Percentiles rank a stretch among this genome's conserved stretches.
These are phyloP conservation scores for Thelonectria olida DNA, from an alignment of 2,329 filamentous ascomycete genomes.

Conservation along the genomic window DNA sequence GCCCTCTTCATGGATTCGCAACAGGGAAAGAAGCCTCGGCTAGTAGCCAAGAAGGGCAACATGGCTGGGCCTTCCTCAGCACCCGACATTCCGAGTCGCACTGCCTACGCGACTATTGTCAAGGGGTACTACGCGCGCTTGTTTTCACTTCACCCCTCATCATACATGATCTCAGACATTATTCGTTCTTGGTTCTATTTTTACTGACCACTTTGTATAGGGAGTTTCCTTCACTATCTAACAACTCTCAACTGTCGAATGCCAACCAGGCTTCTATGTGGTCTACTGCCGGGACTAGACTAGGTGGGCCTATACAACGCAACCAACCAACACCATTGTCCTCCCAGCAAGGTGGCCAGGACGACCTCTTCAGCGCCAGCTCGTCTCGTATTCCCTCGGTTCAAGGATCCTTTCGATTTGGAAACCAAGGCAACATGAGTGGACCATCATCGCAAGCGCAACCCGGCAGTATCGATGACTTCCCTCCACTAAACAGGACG, in stretches of 20 bases:
- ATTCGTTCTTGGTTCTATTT: background rate
- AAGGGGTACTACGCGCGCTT: conserved; percentile 40
- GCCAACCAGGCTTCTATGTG: conserved; percentile 63
- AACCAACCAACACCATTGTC: conserved; percentile 60
- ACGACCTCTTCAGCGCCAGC: conserved; percentile 54
- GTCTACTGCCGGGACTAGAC: conserved; percentile 59
- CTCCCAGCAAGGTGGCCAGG: conserved; percentile 61
- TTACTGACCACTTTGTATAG: conserved; percentile 49
- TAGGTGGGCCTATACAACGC: conserved; percentile 60
- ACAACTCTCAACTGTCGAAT: conserved; percentile 64
- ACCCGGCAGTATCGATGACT: conserved; percentile 64
- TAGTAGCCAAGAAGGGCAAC: conserved; percentile 23
- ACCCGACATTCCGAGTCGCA: conserved; percentile 5
- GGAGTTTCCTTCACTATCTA: conserved; percentile 73
- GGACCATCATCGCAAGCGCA: conserved; percentile 58
- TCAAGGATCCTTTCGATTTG: conserved; percentile 65
- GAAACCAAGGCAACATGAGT: conserved; percentile 54
- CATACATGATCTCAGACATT: background rate
- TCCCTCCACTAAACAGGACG: conserved; percentile 68
- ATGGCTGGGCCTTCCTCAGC: conserved; percentile 1
- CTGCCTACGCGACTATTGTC: conserved; percentile 44
- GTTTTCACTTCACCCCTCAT: background rate
- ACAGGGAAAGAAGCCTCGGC: conserved; percentile 22
- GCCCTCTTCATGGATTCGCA: conserved; percentile 5
- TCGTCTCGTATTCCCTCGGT: conserved; percentile 49